phyloP scores from a whole-genome alignment of 805 yeast species.

The Teunomyces kruisii region DNA sequence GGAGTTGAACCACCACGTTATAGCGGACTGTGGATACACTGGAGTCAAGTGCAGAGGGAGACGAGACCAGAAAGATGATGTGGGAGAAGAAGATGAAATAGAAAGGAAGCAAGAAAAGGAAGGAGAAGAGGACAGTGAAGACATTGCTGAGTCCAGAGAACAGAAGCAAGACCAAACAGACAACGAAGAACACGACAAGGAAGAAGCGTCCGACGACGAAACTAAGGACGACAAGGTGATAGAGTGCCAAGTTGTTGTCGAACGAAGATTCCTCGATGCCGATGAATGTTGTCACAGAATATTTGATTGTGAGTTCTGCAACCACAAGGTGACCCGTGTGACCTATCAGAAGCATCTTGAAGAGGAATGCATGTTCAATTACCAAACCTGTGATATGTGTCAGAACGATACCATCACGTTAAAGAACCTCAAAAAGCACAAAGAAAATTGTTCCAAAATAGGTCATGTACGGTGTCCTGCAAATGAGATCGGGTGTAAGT shows the following conservation, averaged over 20 bases:
- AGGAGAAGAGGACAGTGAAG: conserved; percentile 6
- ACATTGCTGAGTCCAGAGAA: conserved; percentile 11
- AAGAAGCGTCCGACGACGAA: conserved; percentile 5
- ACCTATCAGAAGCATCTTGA: conserved; percentile 34
- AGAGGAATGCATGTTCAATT: conserved; percentile 39
- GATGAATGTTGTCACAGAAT: conserved; percentile 39
- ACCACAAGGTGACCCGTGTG: conserved; percentile 23
- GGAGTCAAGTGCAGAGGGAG: conserved; percentile 34
- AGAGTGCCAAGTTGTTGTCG: conserved; percentile 17
- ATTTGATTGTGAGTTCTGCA: conserved; percentile 40
- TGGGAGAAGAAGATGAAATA: background rate
- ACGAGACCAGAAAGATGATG: conserved; percentile 7
- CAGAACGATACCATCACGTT: conserved; percentile 41
- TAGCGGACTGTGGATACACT: conserved; percentile 33
- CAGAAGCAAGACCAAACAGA: conserved; percentile 8
- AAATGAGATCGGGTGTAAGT: conserved; percentile 47
- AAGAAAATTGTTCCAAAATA: conserved; percentile 40
- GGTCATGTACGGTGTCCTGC: conserved; percentile 49
- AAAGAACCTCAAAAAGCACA: conserved; percentile 40
- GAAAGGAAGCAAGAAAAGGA: conserved; percentile 5
- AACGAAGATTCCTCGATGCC: conserved; percentile 18
- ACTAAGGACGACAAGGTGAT: background rate
- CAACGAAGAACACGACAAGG: conserved; percentile 13
- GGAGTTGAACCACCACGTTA: conserved; percentile 53
- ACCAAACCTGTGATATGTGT: conserved; percentile 42